phyloP scores from a whole-genome alignment of 2,329 filamentous ascomycete genomes.

The Metarhizium humberi region DNA sequence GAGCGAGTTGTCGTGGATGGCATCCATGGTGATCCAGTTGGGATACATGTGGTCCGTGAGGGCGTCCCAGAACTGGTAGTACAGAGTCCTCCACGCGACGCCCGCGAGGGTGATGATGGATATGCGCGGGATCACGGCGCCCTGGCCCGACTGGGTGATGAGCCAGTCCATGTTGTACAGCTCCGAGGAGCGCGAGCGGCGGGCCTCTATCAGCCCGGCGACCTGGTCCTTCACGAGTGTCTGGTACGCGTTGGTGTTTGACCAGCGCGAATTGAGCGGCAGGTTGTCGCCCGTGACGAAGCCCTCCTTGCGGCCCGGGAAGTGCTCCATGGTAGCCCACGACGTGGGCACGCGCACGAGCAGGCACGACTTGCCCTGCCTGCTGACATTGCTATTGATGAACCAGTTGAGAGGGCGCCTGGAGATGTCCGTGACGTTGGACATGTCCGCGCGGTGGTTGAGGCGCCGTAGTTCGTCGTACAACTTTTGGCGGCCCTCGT shows the following conservation, averaged over 20 bases:
- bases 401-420: constrained; percentile 14
- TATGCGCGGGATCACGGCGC: constrained; percentile 1
- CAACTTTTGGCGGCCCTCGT: constrained; percentile 7
- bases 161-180: constrained; percentile 19
- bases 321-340: constrained; percentile 12
- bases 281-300: constrained; percentile 17
- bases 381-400: constrained; percentile 9
- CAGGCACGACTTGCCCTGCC: constrained; percentile 13
- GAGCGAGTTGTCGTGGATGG: constrained; percentile 14
- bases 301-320: constrained; percentile 17
- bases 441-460: constrained; percentile 12
- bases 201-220: constrained; percentile 4
- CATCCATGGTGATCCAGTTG: constrained; percentile 23
- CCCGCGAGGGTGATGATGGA: constrained; percentile 9
- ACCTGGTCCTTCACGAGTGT: constrained; percentile 15
- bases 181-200: constrained; percentile 5
- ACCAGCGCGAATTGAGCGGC: constrained; percentile 16
- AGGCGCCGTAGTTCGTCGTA: constrained; percentile 14
- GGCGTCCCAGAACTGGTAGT: constrained; percentile 14
- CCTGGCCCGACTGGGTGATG: constrained; percentile 10
- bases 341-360: constrained; percentile 17
- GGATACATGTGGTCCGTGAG: constrained; percentile 17
- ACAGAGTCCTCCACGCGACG: constrained; percentile 13
- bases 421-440: constrained; percentile 15
- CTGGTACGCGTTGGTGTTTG: constrained; percentile 8